Conservation (phyloP, 257 asterid species). For the Ligustrum vulgare region DNA sequence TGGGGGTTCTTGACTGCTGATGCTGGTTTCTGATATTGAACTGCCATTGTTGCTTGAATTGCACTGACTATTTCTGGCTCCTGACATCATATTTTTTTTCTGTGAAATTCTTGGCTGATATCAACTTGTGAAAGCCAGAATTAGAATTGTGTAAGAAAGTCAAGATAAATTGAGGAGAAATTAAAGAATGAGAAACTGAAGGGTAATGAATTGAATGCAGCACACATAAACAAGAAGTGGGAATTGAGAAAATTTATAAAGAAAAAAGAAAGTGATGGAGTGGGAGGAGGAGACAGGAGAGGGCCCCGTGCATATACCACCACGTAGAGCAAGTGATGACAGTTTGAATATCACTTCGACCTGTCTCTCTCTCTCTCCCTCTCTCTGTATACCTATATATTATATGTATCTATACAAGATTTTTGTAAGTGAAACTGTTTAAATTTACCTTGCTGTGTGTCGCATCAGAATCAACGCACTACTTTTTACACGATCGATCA, state of each 20-base stretch:
- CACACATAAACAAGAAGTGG: background rate
- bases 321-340: slow-evolving; percentile 40
- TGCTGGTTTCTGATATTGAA: slow-evolving; percentile 29
- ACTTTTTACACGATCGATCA: slow-evolving; percentile 10
- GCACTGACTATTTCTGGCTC: slow-evolving; percentile 10
- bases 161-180: background rate
- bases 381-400: background rate
- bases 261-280: slow-evolving; percentile 18
- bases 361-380: slow-evolving; percentile 35
- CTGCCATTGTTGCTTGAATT: slow-evolving; percentile 25
- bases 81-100: slow-evolving; percentile 10
- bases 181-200: slow-evolving; percentile 7
- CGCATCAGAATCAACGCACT: slow-evolving; percentile 42
- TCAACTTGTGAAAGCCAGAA: background rate
- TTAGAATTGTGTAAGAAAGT: background rate
- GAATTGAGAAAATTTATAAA: slow-evolving; percentile 16
- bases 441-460: slow-evolving; percentile 31
- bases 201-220: background rate
- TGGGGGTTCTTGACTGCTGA: slow-evolving; percentile 20
- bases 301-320: slow-evolving; percentile 22
- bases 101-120: background rate
- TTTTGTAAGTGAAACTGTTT: slow-evolving; percentile 30
- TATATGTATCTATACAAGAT: slow-evolving; percentile 1
- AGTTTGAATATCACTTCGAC: slow-evolving; percentile 56
- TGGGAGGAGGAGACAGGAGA: slow-evolving; percentile 29